Evolutionary conservation across 75 land plant genomes (phyloP).

Genomic region (Pinus albicaulis): DNA sequence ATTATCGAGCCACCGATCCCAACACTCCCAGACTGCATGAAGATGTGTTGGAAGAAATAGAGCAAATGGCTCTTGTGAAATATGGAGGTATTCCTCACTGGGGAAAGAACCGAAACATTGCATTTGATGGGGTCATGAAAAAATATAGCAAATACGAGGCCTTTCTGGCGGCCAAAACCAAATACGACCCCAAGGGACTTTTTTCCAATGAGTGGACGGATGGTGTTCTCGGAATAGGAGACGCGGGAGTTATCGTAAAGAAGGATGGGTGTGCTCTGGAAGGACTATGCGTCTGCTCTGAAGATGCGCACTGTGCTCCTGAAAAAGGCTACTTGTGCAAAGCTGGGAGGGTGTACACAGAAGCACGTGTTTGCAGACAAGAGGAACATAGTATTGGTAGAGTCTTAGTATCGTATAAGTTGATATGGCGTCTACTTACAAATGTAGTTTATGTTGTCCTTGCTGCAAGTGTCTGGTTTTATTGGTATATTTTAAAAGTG

Average conservation of each 20-base stretch:
- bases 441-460: no score
- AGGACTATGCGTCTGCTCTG: constrained; percentile 27
- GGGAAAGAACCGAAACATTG: constrained; percentile 26
- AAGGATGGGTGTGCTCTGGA: constrained; percentile 33
- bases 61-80: constrained; percentile 23
- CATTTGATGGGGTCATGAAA: constrained; percentile 6
- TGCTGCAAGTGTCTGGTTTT: no score
- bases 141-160: not conserved
- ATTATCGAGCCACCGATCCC: constrained; percentile 12
- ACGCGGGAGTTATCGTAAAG: not conserved
- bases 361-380: constrained; percentile 25
- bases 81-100: constrained; percentile 30
- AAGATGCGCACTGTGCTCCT: constrained; percentile 32
- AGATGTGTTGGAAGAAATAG: constrained; percentile 28
- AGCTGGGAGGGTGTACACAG: constrained; percentile 16
- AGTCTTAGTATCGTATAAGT: no score
- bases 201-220: constrained; percentile 32
- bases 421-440: no score
- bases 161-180: constrained; percentile 7
- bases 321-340: constrained; percentile 15
- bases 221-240: constrained; percentile 12
- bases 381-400: no score
- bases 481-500: no score
- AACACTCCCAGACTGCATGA: constrained; percentile 7
- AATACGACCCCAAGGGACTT: constrained; percentile 13